Conservation (phyloP, 2,329 filamentous ascomycete species). For the Stemphylium beticola region DNA sequence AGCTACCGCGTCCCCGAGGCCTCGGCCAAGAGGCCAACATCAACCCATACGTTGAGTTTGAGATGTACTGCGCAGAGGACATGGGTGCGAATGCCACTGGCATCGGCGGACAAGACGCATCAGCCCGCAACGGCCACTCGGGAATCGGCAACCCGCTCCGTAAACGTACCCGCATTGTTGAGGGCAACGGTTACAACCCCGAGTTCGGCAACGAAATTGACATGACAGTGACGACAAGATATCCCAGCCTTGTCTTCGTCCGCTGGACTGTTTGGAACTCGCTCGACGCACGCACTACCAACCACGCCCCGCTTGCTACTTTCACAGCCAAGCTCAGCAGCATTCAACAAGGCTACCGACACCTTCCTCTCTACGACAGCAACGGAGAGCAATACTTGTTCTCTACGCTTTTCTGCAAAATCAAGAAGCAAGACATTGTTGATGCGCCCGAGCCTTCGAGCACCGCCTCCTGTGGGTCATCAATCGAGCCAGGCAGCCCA, state of each 20-base stretch:
- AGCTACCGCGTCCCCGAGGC: slow-evolving; percentile 82
- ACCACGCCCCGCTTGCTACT: slow-evolving; percentile 73
- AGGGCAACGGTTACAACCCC: slow-evolving; percentile 92
- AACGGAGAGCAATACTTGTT: slow-evolving; percentile 94
- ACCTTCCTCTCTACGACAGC: slow-evolving; percentile 84
- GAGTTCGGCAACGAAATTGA: slow-evolving; percentile 80
- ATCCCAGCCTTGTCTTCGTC: slow-evolving; percentile 90
- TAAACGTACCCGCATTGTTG: slow-evolving; percentile 78
- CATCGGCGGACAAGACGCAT: slow-evolving; percentile 70
- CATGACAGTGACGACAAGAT: slow-evolving; percentile 88
- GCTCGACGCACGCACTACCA: slow-evolving; percentile 73
- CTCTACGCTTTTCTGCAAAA: slow-evolving; percentile 90
- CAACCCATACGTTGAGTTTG: slow-evolving; percentile 93
- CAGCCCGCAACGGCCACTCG: slow-evolving; percentile 67
- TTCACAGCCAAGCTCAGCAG: slow-evolving; percentile 92
- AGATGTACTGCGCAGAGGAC: slow-evolving; percentile 93
- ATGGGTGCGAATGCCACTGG: slow-evolving; percentile 76
- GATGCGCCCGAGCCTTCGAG: slow-evolving; percentile 44
- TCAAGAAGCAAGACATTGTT: slow-evolving; percentile 67
- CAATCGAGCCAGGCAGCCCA: slow-evolving; percentile 35
- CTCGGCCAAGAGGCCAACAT: slow-evolving; percentile 76
- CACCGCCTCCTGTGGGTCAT: slow-evolving; percentile 32
- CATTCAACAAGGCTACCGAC: slow-evolving; percentile 90
- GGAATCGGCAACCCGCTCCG: slow-evolving; percentile 76
- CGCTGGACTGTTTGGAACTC: slow-evolving; percentile 92